Conservation (phyloP, 2,329 filamentous ascomycete genomes). For the Fusarium citri region DNA sequence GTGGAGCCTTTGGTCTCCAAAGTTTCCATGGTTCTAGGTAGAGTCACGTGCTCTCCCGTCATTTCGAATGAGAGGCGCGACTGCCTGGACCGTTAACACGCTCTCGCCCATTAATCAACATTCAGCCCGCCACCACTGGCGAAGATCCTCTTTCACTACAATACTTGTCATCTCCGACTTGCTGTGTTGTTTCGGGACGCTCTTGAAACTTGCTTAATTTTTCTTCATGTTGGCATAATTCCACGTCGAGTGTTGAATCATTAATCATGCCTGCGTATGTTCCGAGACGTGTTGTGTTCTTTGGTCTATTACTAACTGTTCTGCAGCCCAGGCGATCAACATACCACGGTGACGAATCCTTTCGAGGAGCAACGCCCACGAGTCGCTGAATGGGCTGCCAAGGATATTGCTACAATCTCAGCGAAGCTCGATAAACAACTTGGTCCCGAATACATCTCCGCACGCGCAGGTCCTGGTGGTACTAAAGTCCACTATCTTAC, state of each 20-base stretch:
- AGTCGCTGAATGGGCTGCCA: slow-evolving; percentile 86
- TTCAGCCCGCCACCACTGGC: slow-evolving; percentile 19
- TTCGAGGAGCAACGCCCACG: slow-evolving; percentile 79
- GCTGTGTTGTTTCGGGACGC: neutral
- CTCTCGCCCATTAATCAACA: slow-evolving; percentile 27
- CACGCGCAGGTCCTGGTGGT: slow-evolving; percentile 83
- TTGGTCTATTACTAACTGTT: slow-evolving; percentile 31
- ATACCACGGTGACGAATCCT: slow-evolving; percentile 73
- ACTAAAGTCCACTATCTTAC: slow-evolving; percentile 92
- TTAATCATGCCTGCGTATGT: slow-evolving; percentile 60
- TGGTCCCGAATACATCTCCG: slow-evolving; percentile 94
- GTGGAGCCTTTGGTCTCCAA: slow-evolving; percentile 5
- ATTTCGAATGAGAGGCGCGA: slow-evolving; percentile 35
- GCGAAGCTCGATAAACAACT: slow-evolving; percentile 90
- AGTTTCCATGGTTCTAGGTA: neutral
- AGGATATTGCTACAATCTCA: slow-evolving; percentile 89
- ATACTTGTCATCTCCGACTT: neutral
- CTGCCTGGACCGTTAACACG: slow-evolving; percentile 43
- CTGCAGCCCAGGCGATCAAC: slow-evolving; percentile 75
- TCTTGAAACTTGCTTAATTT: slow-evolving; percentile 4
- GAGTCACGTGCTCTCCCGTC: slow-evolving; percentile 50
- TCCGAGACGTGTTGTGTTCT: slow-evolving; percentile 20
- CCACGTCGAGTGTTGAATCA: slow-evolving; percentile 8
- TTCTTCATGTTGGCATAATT: slow-evolving; percentile 44
- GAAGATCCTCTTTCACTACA: slow-evolving; percentile 10